Conservation (phyloP, 164 flowering plant species). For the Magnolia sinica region DNA sequence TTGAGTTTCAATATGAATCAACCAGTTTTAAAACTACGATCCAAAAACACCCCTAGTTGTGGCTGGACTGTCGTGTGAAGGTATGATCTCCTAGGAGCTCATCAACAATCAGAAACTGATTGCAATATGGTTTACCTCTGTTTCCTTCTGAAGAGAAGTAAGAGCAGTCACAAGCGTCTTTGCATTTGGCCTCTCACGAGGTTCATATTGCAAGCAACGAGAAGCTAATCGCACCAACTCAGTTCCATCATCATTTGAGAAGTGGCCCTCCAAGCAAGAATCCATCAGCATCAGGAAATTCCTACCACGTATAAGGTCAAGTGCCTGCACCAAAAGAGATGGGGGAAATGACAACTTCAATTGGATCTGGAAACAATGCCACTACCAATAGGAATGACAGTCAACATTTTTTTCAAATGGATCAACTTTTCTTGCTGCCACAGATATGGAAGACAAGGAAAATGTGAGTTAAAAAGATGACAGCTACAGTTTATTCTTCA, state of each 20-base stretch:
- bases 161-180: constrained; percentile 72
- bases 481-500: not conserved
- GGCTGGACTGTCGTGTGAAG: not conserved
- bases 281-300: constrained; percentile 84
- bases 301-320: constrained; percentile 84
- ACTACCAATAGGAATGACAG: not conserved
- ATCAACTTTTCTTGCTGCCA: no score
- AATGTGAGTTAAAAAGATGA: not conserved
- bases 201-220: constrained; percentile 87
- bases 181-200: constrained; percentile 91
- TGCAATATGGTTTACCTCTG: constrained; percentile 47
- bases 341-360: not conserved
- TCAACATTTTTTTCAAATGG: not conserved
- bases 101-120: not conserved
- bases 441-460: no score
- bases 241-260: constrained; percentile 85
- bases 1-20: no score
- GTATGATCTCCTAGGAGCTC: not conserved
- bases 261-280: constrained; percentile 86
- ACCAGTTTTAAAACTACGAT: no score
- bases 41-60: not conserved
- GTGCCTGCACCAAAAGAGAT: constrained; percentile 50
- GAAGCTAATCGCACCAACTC: constrained; percentile 82
- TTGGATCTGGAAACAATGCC: not conserved
- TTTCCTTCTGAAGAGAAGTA: constrained; percentile 71